Conservation (phyloP, 1,284 basidiomycete genomes). For the Trametes sp. region DNA sequence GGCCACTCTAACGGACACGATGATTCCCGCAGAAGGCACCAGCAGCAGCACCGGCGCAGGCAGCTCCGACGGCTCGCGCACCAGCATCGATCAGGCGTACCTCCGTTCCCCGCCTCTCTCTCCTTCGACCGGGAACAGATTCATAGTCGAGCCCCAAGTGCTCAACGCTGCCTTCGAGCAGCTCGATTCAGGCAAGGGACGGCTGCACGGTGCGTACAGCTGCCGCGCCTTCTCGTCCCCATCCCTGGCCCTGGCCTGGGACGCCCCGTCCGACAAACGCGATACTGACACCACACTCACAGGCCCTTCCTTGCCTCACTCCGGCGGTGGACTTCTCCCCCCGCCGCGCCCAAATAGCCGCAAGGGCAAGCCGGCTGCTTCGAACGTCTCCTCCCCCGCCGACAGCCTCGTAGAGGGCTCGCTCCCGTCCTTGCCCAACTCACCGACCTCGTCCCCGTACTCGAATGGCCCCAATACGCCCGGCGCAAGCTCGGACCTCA, state of each 20-base stretch:
- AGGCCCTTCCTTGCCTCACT: slow-evolving; percentile 12
- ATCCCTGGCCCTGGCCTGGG: background rate
- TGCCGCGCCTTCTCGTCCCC: background rate
- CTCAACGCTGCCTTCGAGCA: slow-evolving; percentile 28
- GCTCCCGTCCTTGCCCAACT: slow-evolving; percentile 23
- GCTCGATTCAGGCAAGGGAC: slow-evolving; percentile 9
- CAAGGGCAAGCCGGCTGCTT: slow-evolving; percentile 16
- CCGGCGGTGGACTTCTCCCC: slow-evolving; percentile 27
- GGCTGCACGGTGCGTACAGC: slow-evolving; percentile 17
- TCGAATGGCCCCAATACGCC: slow-evolving; percentile 21
- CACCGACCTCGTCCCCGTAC: slow-evolving; percentile 30
- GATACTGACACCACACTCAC: slow-evolving; percentile 12
- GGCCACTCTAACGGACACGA: slow-evolving; percentile 8
- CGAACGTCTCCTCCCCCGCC: slow-evolving; percentile 21
- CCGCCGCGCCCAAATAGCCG: slow-evolving; percentile 34
- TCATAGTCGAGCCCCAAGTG: slow-evolving; percentile 31
- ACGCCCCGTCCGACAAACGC: slow-evolving; percentile 1
- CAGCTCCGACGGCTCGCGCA: background rate
- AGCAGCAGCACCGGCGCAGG: slow-evolving; percentile 4
- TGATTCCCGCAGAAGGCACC: slow-evolving; percentile 11
- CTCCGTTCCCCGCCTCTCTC: slow-evolving; percentile 16
- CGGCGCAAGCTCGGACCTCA: slow-evolving; percentile 42
- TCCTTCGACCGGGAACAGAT: slow-evolving; percentile 19
- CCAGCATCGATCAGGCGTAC: slow-evolving; percentile 16
- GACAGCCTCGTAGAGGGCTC: slow-evolving; percentile 21